These are phyloP conservation scores for Trichoderma semiorbis DNA, from an alignment of 2,329 filamentous ascomycete genomes.

Conservation along the genomic window DNA sequence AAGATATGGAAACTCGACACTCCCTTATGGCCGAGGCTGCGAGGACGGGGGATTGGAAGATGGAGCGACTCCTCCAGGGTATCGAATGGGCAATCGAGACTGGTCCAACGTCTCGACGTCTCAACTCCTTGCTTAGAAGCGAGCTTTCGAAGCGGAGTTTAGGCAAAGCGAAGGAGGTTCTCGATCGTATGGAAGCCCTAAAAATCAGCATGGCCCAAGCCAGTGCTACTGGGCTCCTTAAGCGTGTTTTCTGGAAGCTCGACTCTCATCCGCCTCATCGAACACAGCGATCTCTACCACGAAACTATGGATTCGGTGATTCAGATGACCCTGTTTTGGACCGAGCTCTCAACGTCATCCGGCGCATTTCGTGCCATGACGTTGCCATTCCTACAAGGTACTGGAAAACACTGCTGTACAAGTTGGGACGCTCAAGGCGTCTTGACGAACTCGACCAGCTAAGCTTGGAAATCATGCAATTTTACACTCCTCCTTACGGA, in stretches of 20 bases:
- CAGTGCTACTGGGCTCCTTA: constrained; percentile 28
- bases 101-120: constrained; percentile 23
- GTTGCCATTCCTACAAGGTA: constrained; percentile 35
- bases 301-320: neutral
- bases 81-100: constrained; percentile 33
- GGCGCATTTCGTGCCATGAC: constrained; percentile 30
- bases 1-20: constrained; percentile 41
- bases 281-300: neutral
- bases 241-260: constrained; percentile 27
- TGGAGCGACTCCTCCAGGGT: constrained; percentile 43
- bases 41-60: constrained; percentile 36
- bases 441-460: constrained; percentile 45
- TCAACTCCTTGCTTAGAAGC: constrained; percentile 25
- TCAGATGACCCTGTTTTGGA: constrained; percentile 27
- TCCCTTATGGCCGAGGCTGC: constrained; percentile 36
- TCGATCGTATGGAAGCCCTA: constrained; percentile 34
- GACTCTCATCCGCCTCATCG: constrained; percentile 27
- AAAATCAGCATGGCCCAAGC: constrained; percentile 28
- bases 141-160: constrained; percentile 22
- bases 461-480: constrained; percentile 40
- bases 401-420: constrained; percentile 44
- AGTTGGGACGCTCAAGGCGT: constrained; percentile 42
- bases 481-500: constrained; percentile 32
- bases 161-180: constrained; percentile 26
- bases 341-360: constrained; percentile 30